Base-by-base conservation (phyloP, 2,329 filamentous ascomycete species). In the Pseudofabraea citricarpa region DNA sequence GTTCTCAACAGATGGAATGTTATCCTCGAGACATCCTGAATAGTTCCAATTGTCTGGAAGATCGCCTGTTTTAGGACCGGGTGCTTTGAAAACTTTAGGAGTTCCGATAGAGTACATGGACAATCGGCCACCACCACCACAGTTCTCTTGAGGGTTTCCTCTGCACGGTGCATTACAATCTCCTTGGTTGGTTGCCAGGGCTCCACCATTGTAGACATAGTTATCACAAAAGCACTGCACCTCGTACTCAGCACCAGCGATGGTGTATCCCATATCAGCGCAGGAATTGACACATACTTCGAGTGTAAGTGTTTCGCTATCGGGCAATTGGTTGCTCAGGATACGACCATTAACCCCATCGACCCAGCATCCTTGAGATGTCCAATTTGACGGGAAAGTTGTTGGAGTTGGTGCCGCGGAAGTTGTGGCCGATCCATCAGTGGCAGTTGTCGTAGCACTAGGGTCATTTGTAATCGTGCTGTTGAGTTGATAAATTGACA, bases 1-100 rank as follows among this genome's bases (percentile, higher is more conserved):
- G 19, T 40, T 24, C 20, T 49, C 40, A 29, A 39, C 83, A 78
- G 36, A 85, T 66, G 2, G 67, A 69, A 81, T 81, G 84, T 36
- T 73, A 58, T 3, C 79, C 36, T 27, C 36, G 31, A 47, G 26
- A 24, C 47, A 49, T 3, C 44, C 47, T 18, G 42, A 38, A 21
- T 49, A 49, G 5, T 39, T 18, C 47, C 47, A 49, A 15, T 15
- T 27, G 21, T 24, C 29, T 16, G 46, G 46, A 7, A 49, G 38
- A 8, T 22, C 44, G 10, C 12, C 29, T 18, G 24, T 44, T 22
- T 47, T 35, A 16, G 41, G 19, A n/a, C 31, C 23, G 21, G 47
- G 26, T 7, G 46, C 24, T 29, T 49, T 40, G 27, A 39, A 49
- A 6, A 52, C 43, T 13, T 41, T 20, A 10, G 50, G 50, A 12